Base-by-base conservation (phyloP, 441 rosid species). In the Euphorbia schlechtendalii region DNA sequence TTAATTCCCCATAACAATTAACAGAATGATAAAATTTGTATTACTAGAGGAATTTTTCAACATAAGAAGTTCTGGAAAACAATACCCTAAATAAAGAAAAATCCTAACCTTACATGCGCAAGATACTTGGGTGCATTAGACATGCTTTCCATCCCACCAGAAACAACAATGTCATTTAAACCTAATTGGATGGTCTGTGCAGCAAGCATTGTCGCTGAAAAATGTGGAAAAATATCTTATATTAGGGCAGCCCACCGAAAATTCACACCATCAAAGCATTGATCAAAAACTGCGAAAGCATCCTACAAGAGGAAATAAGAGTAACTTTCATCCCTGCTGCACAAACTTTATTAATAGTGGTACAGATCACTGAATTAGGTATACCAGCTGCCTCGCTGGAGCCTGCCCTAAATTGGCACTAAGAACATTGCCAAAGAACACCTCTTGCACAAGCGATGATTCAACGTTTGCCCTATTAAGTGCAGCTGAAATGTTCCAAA, bases 121-220 rank as follows among this genome's bases (percentile, higher is more conserved):
- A 89, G 76, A 77, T 92, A 92, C 80, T 92, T 89, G 3, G 98
- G 98, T 5, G 85, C 96, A 71, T 89, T 89, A 32, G 98, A 89
- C 93, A 92, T 92, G 77, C 96, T 92, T 74, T 92, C 98, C 96
- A 87, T 92, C 57, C 98, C 98, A 68, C 96, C 96, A 76, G 90
- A 88, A 56, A 90, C 89, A 53, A 88, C 96, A 73, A 93, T 66
- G 74, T 89, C 87, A 74, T 93, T 85, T 49, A 74, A 60, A 32
- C 96, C 96, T 59, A 83, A 72, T 71, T 84, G 84, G 20, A 92
- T 89, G 53, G 83, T 76, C 73, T 83, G 96, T 65, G 96, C 86
- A 20, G 89, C 98, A 48, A 89, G 63, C 96, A 92, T 92, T 30
- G 86, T 82, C 18, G 98, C 94, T 87, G 77, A 38, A 63, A 21